Evolutionary conservation across 768 basidiomycete genomes (phyloP).

Genomic region (Pseudohyphozyma bogoriensis): DNA sequence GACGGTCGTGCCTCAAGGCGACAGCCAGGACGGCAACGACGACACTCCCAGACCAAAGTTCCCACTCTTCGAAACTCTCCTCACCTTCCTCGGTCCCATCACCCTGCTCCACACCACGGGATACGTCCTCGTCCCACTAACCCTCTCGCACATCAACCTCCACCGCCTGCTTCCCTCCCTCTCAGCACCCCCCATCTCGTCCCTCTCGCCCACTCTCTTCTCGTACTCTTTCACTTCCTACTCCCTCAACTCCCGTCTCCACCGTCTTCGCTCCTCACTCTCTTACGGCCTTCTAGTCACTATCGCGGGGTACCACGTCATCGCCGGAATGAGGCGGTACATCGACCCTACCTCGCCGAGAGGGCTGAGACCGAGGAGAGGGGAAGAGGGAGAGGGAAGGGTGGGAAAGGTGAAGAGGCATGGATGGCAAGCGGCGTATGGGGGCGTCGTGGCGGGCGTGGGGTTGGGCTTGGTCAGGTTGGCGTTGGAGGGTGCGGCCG

Average conservation of each 20-base stretch:
- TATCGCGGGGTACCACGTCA: constrained; percentile 24
- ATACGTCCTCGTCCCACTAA: constrained; percentile 26
- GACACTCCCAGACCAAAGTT: background rate
- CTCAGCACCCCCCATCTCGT: constrained; percentile 18
- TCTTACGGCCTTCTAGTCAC: constrained; percentile 17
- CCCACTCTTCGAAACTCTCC: background rate
- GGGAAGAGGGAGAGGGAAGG: constrained; percentile 1
- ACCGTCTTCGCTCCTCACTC: background rate
- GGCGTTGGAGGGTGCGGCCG: constrained; percentile 11
- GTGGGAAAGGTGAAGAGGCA: constrained; percentile 4
- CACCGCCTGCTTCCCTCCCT: constrained; percentile 30
- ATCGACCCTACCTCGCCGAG: constrained; percentile 18
- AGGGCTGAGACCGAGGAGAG: background rate
- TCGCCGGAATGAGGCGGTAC: constrained; percentile 22
- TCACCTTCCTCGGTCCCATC: background rate
- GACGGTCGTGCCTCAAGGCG: no score
- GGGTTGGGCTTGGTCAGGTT: constrained; percentile 26
- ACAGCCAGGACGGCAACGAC: constrained; percentile 12
- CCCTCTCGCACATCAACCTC: constrained; percentile 18
- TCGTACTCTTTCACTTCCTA: constrained; percentile 28
- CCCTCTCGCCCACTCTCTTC: constrained; percentile 28
- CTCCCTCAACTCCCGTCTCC: constrained; percentile 13
- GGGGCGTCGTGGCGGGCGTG: constrained; percentile 4
- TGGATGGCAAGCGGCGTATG: constrained; percentile 20
- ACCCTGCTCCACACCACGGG: constrained; percentile 22